Evolutionary conservation across 495 filamentous ascomycete genomes (phyloP), one percentile per base, ranked within the genome.

Genomic region (Talaromyces thailandensis): DNA sequence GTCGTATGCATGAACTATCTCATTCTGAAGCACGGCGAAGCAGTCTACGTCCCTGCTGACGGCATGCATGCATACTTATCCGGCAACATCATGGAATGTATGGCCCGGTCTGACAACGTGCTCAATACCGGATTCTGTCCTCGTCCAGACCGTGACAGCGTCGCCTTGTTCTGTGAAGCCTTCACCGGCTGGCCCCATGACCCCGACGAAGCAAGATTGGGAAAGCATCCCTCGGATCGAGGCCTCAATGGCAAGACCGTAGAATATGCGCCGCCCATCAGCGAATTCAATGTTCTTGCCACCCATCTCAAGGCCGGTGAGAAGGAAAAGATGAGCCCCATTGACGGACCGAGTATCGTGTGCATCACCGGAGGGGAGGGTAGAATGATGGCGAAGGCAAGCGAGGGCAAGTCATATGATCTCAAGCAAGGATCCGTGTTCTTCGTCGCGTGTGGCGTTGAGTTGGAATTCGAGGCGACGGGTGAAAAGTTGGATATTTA

Each of bases 81-180:
- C 51, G 91, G 91, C 0, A 87, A 92, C 70, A 90, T 93, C 55
- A 84, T 94, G 61, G 89, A 93, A 70, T 92, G 90, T 75, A 93
- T 94, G 89, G 89, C 89, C 2, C 84, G 90, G 23, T 87, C 82
- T 32, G 87, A 93, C 73, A 91, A 93, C 60, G 88, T 93, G 25
- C 77, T 92, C 12, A 89, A 88, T 64, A 82, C 81, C 3, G 88
- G 89, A 0, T 90, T 92, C 77, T 91, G 88, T 66, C 88, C 88
- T 1, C 76, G 76, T 0, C 76, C 83, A 0, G 81, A 88, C 25
- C 77, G 87, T 29, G 81, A 90, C 63, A 82, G 73, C 60, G 77
- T 85, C 48, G 84, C 89, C 28, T 62, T 84, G 9, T 92, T 92
- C 71, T 75, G 75, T 32, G 70, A 79, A 31, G 80, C 82, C 1